phyloP scores from a whole-genome alignment of 2,329 filamentous ascomycete species.

The Botrytis medusae region DNA sequence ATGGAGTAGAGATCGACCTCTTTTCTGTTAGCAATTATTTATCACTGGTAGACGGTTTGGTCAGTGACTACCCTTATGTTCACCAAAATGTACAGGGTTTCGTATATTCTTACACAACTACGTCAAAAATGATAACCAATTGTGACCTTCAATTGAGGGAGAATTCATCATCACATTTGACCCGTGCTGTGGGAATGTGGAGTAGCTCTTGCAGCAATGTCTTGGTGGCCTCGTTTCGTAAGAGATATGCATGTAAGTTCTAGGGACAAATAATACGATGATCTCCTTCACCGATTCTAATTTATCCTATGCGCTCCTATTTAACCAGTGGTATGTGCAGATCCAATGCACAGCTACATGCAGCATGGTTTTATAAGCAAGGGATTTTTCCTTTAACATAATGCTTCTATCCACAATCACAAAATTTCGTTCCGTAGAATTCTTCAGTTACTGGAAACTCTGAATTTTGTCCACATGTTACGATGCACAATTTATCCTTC shows the following conservation, averaged over 20 bases:
- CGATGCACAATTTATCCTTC: not conserved
- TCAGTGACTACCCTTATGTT: not conserved
- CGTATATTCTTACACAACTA: not conserved
- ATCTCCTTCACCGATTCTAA: not conserved
- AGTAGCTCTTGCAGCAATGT: not conserved
- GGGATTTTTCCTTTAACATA: not conserved
- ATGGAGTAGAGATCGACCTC: not conserved
- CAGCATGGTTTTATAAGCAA: not conserved
- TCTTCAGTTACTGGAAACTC: not conserved
- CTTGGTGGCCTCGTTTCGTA: not conserved
- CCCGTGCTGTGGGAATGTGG: not conserved
- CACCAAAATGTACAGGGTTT: not conserved
- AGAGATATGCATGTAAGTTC: not conserved
- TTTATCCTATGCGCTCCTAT: not conserved
- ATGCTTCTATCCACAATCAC: not conserved
- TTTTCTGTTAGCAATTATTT: not conserved
- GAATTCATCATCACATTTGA: not conserved
- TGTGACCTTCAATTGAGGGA: not conserved
- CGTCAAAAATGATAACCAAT: not conserved
- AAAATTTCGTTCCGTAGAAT: not conserved
- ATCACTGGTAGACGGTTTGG: not conserved
- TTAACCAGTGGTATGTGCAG: not conserved
- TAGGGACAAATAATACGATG: not conserved
- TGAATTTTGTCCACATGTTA: not conserved
- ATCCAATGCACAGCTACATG: not conserved